These are phyloP conservation scores for Diaporthe sp. DNA, from an alignment of 2,329 filamentous ascomycete genomes.

Conservation along the genomic window DNA sequence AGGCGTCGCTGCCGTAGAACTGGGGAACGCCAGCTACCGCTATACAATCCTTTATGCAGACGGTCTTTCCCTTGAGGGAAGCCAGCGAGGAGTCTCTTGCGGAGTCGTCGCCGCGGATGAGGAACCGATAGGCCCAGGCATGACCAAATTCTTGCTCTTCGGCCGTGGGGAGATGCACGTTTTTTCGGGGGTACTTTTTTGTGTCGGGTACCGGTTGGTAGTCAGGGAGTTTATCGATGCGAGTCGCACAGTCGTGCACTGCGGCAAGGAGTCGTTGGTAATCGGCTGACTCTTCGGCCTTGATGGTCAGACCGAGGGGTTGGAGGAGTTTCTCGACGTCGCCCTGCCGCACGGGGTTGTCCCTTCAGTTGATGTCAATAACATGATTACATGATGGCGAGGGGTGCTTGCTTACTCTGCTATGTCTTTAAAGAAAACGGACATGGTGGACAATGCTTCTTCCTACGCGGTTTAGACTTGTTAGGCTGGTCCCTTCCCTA, in stretches of 20 bases:
- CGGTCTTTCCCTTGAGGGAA: conserved; percentile 59
- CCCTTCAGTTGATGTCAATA: not conserved
- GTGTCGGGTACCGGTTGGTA: conserved; percentile 44
- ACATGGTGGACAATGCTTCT: conserved; percentile 48
- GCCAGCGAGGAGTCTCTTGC: conserved; percentile 51
- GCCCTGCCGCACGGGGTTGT: conserved; percentile 55
- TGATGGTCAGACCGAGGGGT: conserved; percentile 54
- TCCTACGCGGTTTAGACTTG: conserved; percentile 32
- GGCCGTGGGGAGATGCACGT: not conserved
- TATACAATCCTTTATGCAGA: conserved; percentile 69
- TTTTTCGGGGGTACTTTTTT: conserved; percentile 3
- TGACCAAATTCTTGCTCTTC: conserved; percentile 12
- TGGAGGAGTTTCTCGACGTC: conserved; percentile 55
- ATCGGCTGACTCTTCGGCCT: conserved; percentile 55
- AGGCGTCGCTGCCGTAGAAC: conserved; percentile 52
- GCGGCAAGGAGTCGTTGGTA: conserved; percentile 64
- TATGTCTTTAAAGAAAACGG: conserved; percentile 57
- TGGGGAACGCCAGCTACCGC: conserved; percentile 65
- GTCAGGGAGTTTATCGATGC: conserved; percentile 59
- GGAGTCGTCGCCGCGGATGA: conserved; percentile 13
- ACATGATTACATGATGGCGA: not conserved
- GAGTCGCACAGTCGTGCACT: conserved; percentile 65
- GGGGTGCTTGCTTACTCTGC: conserved; percentile 20
- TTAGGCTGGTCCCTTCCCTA: not conserved
- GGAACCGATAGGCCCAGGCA: conserved; percentile 22